These are phyloP conservation scores for Gremmenia infestans DNA, from an alignment of 2,329 filamentous ascomycete species.

Conservation along the genomic window DNA sequence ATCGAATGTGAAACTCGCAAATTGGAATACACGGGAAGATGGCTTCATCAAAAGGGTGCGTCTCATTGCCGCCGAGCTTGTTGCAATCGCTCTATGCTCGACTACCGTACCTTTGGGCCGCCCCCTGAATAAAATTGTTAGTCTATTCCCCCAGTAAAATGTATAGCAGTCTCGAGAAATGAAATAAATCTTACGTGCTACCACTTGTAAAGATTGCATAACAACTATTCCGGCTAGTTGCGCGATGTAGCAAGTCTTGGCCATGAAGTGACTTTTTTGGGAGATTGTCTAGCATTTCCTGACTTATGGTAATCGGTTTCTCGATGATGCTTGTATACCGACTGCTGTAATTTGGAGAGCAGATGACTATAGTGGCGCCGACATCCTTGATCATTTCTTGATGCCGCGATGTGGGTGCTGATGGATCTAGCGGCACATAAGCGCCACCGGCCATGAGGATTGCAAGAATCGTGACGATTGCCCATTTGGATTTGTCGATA, in stretches of 20 bases:
- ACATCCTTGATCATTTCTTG: conserved; percentile 14
- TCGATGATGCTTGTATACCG: background rate
- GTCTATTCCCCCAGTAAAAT: background rate
- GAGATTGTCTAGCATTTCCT: background rate
- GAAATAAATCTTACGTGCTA: conserved; percentile 16
- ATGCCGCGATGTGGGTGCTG: conserved; percentile 23
- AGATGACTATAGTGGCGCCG: conserved; percentile 8
- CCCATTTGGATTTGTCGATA: conserved; percentile 30
- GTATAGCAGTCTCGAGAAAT: no score
- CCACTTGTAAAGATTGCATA: conserved; percentile 28
- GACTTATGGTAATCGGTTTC: background rate
- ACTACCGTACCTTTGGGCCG: conserved; percentile 23
- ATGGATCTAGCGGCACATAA: conserved; percentile 30
- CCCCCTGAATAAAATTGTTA: background rate
- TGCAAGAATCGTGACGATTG: conserved; percentile 26
- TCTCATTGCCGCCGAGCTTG: conserved; percentile 28
- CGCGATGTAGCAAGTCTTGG: background rate
- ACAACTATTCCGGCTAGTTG: background rate
- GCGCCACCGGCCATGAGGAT: conserved; percentile 28
- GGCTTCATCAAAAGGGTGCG: conserved; percentile 25
- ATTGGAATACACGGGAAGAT: conserved; percentile 12
- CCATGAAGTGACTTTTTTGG: background rate
- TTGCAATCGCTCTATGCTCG: conserved; percentile 18
- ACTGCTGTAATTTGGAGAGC: conserved; percentile 2
- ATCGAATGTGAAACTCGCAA: conserved; percentile 27